A percentile compares a stretch with the other conserved stretches of the same genome.
Conservation (phyloP, 108 stramenopile genomes). For the Pinguiococcus pyrenoidosus region DNA sequence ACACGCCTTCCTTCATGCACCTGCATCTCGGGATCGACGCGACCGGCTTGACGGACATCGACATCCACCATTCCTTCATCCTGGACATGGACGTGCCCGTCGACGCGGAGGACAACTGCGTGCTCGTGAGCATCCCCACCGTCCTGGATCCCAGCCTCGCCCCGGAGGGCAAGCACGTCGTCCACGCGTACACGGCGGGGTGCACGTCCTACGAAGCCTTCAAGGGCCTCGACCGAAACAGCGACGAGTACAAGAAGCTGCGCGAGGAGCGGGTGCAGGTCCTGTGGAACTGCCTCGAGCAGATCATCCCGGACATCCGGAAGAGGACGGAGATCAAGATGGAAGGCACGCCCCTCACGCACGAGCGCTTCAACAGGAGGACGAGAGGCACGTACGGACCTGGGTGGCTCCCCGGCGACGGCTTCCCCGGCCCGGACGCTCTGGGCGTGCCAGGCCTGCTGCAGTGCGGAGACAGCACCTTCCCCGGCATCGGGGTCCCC, state of each 20-base stretch:
- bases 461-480: slow-evolving; percentile 67
- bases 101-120: slow-evolving; percentile 67
- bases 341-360: slow-evolving; percentile 71
- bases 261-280: slow-evolving; percentile 59
- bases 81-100: slow-evolving; percentile 73
- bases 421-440: background rate
- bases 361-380: slow-evolving; percentile 65
- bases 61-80: slow-evolving; percentile 80
- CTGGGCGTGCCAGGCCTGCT: slow-evolving; percentile 5
- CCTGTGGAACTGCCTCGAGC: slow-evolving; percentile 69
- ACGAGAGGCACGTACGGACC: slow-evolving; percentile 70
- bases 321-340: slow-evolving; percentile 55
- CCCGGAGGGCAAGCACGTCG: slow-evolving; percentile 64
- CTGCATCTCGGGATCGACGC: slow-evolving; percentile 78
- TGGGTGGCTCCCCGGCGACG: slow-evolving; percentile 74
- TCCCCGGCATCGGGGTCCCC: slow-evolving; percentile 85
- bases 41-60: slow-evolving; percentile 60
- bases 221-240: slow-evolving; percentile 59
- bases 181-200: slow-evolving; percentile 78
- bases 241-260: slow-evolving; percentile 49
- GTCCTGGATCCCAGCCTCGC: slow-evolving; percentile 67
- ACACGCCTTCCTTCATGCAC: slow-evolving; percentile 66
- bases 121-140: slow-evolving; percentile 53
- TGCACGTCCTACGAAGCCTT: slow-evolving; percentile 76
- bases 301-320: slow-evolving; percentile 66